These are phyloP conservation scores for Anastatica hierochuntica DNA, from an alignment of 345 rosid genomes.

Conservation along the genomic window DNA sequence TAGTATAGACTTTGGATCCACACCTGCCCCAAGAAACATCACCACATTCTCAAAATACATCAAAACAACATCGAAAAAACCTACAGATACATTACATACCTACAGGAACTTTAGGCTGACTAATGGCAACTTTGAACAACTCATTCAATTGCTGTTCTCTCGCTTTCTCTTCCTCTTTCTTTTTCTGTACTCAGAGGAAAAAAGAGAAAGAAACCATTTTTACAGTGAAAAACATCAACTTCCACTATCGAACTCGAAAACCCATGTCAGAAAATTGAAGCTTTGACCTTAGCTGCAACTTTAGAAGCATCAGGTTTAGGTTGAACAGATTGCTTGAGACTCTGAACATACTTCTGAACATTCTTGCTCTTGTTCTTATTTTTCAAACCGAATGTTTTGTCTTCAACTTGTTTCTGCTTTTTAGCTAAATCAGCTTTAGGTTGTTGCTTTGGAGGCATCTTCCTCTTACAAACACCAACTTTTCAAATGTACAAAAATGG, in stretches of 20 bases:
- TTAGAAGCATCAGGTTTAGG: slow-evolving; percentile 63
- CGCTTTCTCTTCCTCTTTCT: slow-evolving; percentile 96
- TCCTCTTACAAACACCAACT: background rate
- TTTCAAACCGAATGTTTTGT: slow-evolving; percentile 88
- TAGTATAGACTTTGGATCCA: slow-evolving; percentile 87
- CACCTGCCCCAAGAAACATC: slow-evolving; percentile 47
- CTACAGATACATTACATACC: slow-evolving; percentile 33
- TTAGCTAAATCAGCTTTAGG: slow-evolving; percentile 80
- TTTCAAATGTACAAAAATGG: slow-evolving; percentile 15
- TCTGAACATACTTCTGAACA: slow-evolving; percentile 89
- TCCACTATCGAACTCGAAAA: background rate
- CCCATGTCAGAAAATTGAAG: background rate
- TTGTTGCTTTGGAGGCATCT: slow-evolving; percentile 92
- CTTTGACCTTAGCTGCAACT: slow-evolving; percentile 59
- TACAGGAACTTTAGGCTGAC: slow-evolving; percentile 86
- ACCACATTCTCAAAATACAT: too few relatives aligned
- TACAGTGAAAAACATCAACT: too few relatives aligned
- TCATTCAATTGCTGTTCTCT: slow-evolving; percentile 91
- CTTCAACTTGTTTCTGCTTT: slow-evolving; percentile 91
- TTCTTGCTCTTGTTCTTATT: slow-evolving; percentile 93
- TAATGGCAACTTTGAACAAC: slow-evolving; percentile 81
- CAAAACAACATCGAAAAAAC: slow-evolving; percentile 23
- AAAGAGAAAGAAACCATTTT: background rate
- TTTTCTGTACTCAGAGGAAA: slow-evolving; percentile 56
- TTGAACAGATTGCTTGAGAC: slow-evolving; percentile 68